These are phyloP conservation scores for Saturnispora bothae DNA, from an alignment of 805 yeast species.

Conservation along the genomic window DNA sequence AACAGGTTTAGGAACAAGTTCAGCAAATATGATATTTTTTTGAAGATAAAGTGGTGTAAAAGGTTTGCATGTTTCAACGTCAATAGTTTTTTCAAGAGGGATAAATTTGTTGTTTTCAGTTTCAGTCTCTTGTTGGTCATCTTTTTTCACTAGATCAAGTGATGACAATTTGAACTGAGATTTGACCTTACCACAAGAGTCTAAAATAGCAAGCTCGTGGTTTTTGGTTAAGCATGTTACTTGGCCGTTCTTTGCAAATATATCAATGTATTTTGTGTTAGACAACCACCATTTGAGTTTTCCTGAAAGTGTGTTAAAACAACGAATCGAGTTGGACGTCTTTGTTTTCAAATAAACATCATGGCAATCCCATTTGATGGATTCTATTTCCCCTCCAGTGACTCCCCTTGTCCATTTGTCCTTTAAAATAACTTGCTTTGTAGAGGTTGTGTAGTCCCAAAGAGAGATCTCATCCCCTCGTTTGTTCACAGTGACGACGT, in stretches of 20 bases:
- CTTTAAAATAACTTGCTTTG: slow-evolving; percentile 39
- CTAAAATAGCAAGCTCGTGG: slow-evolving; percentile 16
- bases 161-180: slow-evolving; percentile 2
- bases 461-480: slow-evolving; percentile 55
- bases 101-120: too few species aligned
- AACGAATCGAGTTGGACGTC: slow-evolving; percentile 50
- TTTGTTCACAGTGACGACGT: slow-evolving; percentile 40
- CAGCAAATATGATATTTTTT: slow-evolving; percentile 18
- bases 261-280: slow-evolving; percentile 19
- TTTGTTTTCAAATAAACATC: slow-evolving; percentile 44
- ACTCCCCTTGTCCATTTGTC: slow-evolving; percentile 56
- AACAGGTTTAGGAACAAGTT: too few species aligned
- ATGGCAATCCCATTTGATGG: slow-evolving; percentile 43
- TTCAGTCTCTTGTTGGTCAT: too few species aligned
- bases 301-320: slow-evolving; percentile 31
- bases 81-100: slow-evolving; percentile 27
- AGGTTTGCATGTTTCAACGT: slow-evolving; percentile 43
- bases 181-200: slow-evolving; percentile 3
- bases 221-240: slow-evolving; percentile 20
- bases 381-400: slow-evolving; percentile 43
- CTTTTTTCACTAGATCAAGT: too few species aligned
- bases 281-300: slow-evolving; percentile 35
- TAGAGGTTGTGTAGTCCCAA: slow-evolving; percentile 51
- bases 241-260: too few species aligned
- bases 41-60: slow-evolving; percentile 20